These are phyloP conservation scores for Peronosclerospora sorghi DNA, from an alignment of 352 stramenopile genomes.

Conservation along the genomic window DNA sequence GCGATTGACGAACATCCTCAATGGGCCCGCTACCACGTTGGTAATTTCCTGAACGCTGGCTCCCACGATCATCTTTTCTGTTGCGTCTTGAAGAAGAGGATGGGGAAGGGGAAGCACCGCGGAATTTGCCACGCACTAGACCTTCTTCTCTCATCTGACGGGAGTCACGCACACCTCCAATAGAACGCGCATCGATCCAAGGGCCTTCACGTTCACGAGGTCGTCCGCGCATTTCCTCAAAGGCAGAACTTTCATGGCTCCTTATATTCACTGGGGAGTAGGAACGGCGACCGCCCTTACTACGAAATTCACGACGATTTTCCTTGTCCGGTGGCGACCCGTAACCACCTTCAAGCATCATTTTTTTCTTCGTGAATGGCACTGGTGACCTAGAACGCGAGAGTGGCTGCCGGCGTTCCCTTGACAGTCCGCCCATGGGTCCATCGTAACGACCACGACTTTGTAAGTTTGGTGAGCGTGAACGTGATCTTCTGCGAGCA, in stretches of 20 bases:
- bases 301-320: conserved; percentile 18
- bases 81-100: conserved; percentile 16
- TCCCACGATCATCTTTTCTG: conserved; percentile 13
- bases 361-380: conserved; percentile 11
- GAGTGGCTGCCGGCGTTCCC: conserved; percentile 8
- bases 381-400: conserved; percentile 28
- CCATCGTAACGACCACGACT: conserved; percentile 7
- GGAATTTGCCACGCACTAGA: conserved; percentile 7
- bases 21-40: conserved; percentile 9
- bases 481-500: conserved; percentile 20
- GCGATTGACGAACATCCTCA: conserved; percentile 12
- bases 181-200: conserved; percentile 12
- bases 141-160: conserved; percentile 10
- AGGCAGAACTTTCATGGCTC: conserved; percentile 8
- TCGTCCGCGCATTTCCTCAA: conserved; percentile 22
- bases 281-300: conserved; percentile 13
- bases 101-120: conserved; percentile 6
- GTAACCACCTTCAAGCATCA: conserved; percentile 9
- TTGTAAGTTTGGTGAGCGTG: conserved; percentile 14
- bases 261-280: conserved; percentile 12
- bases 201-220: conserved; percentile 18
- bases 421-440: conserved; percentile 3
- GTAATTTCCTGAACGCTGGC: conserved; percentile 13
- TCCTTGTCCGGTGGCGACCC: conserved; percentile 15
- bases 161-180: conserved; percentile 9